Conservation (phyloP, 2,329 filamentous ascomycete genomes). For the Dactylellina drechsleri region DNA sequence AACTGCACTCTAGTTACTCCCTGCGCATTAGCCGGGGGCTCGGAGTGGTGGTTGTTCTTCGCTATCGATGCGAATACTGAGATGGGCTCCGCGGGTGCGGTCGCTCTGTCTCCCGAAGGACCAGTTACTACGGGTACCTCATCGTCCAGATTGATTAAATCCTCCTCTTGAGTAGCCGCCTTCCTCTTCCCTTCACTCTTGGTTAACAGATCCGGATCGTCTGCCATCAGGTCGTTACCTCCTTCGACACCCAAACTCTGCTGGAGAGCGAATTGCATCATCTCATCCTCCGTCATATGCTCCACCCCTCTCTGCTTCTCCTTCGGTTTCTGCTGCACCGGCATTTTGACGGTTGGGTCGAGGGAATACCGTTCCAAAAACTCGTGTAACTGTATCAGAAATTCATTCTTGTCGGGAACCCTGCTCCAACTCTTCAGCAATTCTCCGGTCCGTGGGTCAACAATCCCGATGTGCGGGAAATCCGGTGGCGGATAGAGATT, state of each 20-base stretch:
- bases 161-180: constrained; percentile 65
- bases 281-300: constrained; percentile 95
- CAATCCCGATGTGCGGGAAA: constrained; percentile 92
- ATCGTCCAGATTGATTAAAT: constrained; percentile 62
- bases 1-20: constrained; percentile 91
- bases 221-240: constrained; percentile 63
- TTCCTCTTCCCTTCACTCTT: constrained; percentile 69
- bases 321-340: constrained; percentile 73
- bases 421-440: constrained; percentile 97
- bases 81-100: constrained; percentile 60
- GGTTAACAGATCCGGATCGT: constrained; percentile 89
- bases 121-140: constrained; percentile 49
- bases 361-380: constrained; percentile 98
- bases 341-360: constrained; percentile 87
- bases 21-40: constrained; percentile 77
- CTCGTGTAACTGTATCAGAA: constrained; percentile 89
- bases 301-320: constrained; percentile 82
- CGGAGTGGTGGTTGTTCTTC: constrained; percentile 76
- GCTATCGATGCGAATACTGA: constrained; percentile 76
- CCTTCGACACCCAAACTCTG: constrained; percentile 75
- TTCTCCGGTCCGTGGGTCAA: constrained; percentile 94
- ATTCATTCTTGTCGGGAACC: constrained; percentile 78
- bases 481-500: constrained; percentile 73
- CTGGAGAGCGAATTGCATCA: constrained; percentile 91
- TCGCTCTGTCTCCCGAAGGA: constrained; percentile 40